Evolutionary conservation across 257 asterid genomes (phyloP), one percentile per base, ranked within the genome.

Genomic region (Nicotiana attenuata): DNA sequence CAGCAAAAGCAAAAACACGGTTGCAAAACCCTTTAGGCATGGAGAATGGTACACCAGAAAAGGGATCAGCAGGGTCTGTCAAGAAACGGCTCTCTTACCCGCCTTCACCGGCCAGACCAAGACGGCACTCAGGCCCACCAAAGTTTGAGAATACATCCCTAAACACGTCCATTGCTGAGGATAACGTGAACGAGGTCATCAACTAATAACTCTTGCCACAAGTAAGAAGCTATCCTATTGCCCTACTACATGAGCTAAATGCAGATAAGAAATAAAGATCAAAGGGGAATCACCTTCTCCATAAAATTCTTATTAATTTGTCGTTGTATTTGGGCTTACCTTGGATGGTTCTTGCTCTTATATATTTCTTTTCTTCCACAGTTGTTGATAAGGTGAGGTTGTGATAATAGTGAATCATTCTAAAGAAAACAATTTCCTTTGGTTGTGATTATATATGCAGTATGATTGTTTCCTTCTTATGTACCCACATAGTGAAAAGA

Each of bases 1-100:
- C 99, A 0, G 98, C 99, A 2, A 96, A 91, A 83, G 98, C 98
- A 52, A 96, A 93, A 89, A 87, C 90, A n/a, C 91, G 88, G 78
- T 83, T 93, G 85, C 89, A 88, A 29, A 93, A 95, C 61, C 97
- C 98, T 0, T 78, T 88, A 35, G 98, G 90, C 33, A 7, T 56
- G 65, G 86, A 68, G 64, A 68, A 68, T 10, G n/a, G 45, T 3
- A 79, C 17, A 55, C 90, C 92, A 1, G 92, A 87, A 50, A 86
- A 82, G 81, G 86, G 28, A 4, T 69, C 87, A 0, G 85, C 80
- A 20, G 88, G 90, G 31, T 82, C 92, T 33, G 92, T 89, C 7
- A 92, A 92, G 92, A 92, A 92, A 79, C 90, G 94, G 4, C 88
- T 92, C 50, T 92, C 97, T 57, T 92, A 87, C 85, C 86, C 92